Conservation (phyloP, 1,284 basidiomycete species). For the Ganoderma lucidum region DNA sequence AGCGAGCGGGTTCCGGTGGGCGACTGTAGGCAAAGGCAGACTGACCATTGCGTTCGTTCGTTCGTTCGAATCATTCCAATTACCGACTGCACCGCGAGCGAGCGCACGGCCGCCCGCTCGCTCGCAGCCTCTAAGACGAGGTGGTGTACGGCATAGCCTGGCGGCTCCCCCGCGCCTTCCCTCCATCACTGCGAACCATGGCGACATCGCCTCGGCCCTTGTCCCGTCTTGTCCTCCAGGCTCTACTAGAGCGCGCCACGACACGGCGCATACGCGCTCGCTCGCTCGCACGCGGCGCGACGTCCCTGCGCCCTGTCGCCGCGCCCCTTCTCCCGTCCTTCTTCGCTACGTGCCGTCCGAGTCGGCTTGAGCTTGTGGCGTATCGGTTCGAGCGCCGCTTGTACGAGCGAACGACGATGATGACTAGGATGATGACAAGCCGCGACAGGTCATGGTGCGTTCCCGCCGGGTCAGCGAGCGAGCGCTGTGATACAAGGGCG, state of each 20-base stretch:
- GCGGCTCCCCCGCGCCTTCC: conserved; percentile 5
- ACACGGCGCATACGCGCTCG: not conserved
- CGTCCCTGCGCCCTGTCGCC: conserved; percentile 10
- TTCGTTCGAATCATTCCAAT: conserved; percentile 3
- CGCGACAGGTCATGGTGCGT: not conserved
- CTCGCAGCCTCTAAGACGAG: not conserved
- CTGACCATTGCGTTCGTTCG: not conserved
- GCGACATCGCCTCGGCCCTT: not conserved
- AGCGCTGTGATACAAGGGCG: not conserved
- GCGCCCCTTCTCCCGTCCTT: not conserved
- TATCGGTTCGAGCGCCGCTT: not conserved
- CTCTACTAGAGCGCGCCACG: conserved; percentile 2
- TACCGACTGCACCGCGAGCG: conserved; percentile 7
- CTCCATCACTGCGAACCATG: not conserved
- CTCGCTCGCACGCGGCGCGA: not conserved
- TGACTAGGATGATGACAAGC: not conserved
- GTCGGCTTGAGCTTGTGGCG: not conserved
- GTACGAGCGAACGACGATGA: not conserved
- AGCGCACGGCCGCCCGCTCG: not conserved
- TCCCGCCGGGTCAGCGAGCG: not conserved
- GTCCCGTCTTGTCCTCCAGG: not conserved
- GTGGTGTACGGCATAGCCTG: conserved; percentile 18
- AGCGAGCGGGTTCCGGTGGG: conserved; percentile 14
- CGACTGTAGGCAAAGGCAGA: conserved; percentile 10
- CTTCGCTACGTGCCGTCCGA: not conserved